A percentile compares a stretch with the other conserved stretches of the same genome.
Evolutionary conservation across 306 rosid genomes (phyloP).

Genomic region (Oxytropis ochrocephala): DNA sequence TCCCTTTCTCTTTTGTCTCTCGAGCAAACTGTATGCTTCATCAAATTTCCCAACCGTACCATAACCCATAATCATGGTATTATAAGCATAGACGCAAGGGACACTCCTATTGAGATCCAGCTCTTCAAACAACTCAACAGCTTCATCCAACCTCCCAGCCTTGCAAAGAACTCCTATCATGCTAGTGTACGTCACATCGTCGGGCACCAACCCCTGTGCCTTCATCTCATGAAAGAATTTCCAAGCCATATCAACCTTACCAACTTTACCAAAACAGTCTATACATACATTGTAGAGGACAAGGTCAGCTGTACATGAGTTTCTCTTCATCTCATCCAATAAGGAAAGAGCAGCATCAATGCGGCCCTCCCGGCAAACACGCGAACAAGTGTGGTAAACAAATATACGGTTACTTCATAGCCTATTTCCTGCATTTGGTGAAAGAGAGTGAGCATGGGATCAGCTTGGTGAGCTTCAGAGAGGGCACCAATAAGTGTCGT

Average conservation of each 20-base stretch:
- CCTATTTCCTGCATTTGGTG: slow-evolving; percentile 95
- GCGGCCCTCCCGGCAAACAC: slow-evolving; percentile 66
- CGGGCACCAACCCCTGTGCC: slow-evolving; percentile 61
- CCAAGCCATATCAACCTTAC: slow-evolving; percentile 98
- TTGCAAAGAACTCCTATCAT: slow-evolving; percentile 95
- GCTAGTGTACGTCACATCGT: slow-evolving; percentile 83
- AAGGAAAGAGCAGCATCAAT: slow-evolving; percentile 86
- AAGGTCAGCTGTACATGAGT: slow-evolving; percentile 57
- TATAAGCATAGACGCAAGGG: slow-evolving; percentile 95
- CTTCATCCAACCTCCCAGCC: slow-evolving; percentile 69
- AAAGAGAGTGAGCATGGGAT: slow-evolving; percentile 60
- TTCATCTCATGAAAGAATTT: slow-evolving; percentile 93
- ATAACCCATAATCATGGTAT: slow-evolving; percentile 97
- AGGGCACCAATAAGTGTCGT: slow-evolving; percentile 82
- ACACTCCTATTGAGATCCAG: slow-evolving; percentile 66
- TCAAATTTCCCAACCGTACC: slow-evolving; percentile 84
- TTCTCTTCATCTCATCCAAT: slow-evolving; percentile 89
- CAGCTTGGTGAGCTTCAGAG: slow-evolving; percentile 44
- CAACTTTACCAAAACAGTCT: slow-evolving; percentile 84
- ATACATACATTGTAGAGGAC: slow-evolving; percentile 92
- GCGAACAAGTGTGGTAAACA: slow-evolving; percentile 86
- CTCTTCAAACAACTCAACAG: slow-evolving; percentile 70
- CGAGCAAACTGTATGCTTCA: slow-evolving; percentile 76
- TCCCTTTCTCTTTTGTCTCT: slow-evolving; percentile 88
- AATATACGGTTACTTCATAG: slow-evolving; percentile 69